These are phyloP conservation scores for Trametes sanguinea DNA, from an alignment of 768 basidiomycete genomes.

Conservation along the genomic window DNA sequence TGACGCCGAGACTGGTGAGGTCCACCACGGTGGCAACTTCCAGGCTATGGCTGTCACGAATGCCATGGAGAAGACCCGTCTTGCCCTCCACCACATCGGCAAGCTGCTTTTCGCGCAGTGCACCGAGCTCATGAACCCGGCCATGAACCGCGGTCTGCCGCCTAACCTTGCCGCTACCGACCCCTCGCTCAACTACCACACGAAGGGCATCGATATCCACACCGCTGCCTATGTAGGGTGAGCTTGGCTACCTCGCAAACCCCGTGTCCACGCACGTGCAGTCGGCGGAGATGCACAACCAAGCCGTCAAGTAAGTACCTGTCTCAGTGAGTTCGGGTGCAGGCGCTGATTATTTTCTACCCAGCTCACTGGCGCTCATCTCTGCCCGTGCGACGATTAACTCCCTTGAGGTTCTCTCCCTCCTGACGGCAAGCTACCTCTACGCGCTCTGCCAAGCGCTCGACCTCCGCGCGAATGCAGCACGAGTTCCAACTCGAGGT, in stretches of 20 bases:
- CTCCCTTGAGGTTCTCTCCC: slow-evolving; percentile 75
- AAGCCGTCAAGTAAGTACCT: slow-evolving; percentile 77
- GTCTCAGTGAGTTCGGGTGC: background rate
- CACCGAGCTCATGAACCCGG: slow-evolving; percentile 77
- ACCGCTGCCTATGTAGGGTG: slow-evolving; percentile 79
- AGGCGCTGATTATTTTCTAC: slow-evolving; percentile 21
- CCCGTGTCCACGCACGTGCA: slow-evolving; percentile 85
- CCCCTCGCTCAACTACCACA: slow-evolving; percentile 79
- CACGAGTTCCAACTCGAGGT: slow-evolving; percentile 59
- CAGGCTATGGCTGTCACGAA: slow-evolving; percentile 86
- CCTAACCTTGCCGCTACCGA: slow-evolving; percentile 79
- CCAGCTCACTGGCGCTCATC: slow-evolving; percentile 79
- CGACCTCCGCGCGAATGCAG: slow-evolving; percentile 76
- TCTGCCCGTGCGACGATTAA: slow-evolving; percentile 80
- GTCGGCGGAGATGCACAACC: slow-evolving; percentile 91
- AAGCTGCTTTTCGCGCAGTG: slow-evolving; percentile 53
- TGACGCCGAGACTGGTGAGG: slow-evolving; percentile 60
- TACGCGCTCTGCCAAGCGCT: slow-evolving; percentile 84
- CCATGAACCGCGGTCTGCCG: slow-evolving; percentile 82
- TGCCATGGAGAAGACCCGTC: slow-evolving; percentile 84
- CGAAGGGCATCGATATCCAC: slow-evolving; percentile 84
- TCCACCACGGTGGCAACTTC: slow-evolving; percentile 89
- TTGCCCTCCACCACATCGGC: slow-evolving; percentile 52
- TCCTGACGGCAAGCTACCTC: slow-evolving; percentile 74
- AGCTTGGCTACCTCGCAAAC: slow-evolving; percentile 80